phyloP scores from a whole-genome alignment of 2,329 filamentous ascomycete genomes.

The Curvularia sp. region DNA sequence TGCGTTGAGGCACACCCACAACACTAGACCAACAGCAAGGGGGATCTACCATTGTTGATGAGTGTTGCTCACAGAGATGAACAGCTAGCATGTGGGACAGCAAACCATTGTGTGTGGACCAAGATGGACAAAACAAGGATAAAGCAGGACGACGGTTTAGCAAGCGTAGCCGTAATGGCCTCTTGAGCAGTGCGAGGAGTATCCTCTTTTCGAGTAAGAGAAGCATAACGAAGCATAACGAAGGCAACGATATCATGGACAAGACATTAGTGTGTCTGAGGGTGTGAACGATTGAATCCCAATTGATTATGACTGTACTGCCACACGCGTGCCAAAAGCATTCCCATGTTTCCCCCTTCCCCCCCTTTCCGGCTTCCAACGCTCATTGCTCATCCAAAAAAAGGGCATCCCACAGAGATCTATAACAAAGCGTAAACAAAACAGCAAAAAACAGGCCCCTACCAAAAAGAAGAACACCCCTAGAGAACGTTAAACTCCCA shows the following conservation, averaged over 20 bases:
- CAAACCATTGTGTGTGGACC: neutral
- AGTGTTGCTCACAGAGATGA: neutral
- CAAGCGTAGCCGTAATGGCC: neutral
- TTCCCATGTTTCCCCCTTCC: neutral
- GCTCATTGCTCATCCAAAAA: conserved; percentile 9
- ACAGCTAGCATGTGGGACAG: neutral
- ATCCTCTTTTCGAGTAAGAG: neutral
- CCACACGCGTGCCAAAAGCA: conserved; percentile 6
- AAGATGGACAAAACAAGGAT: neutral
- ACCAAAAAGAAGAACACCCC: neutral
- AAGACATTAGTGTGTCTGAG: neutral
- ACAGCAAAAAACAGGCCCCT: neutral
- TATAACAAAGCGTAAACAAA: conserved; percentile 5
- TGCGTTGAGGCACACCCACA: neutral
- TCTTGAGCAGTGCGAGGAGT: neutral
- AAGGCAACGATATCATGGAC: neutral
- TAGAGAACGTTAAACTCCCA: neutral
- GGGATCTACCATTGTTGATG: too few species aligned
- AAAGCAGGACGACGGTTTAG: neutral
- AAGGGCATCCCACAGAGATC: conserved; percentile 3
- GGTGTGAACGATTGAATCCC: conserved; percentile 5
- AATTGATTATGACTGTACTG: neutral
- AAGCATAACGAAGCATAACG: neutral
- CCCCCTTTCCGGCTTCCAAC: neutral
- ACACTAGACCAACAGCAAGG: neutral